These are phyloP conservation scores for Candida hispaniensis DNA, from an alignment of 805 yeast species.

Conservation along the genomic window DNA sequence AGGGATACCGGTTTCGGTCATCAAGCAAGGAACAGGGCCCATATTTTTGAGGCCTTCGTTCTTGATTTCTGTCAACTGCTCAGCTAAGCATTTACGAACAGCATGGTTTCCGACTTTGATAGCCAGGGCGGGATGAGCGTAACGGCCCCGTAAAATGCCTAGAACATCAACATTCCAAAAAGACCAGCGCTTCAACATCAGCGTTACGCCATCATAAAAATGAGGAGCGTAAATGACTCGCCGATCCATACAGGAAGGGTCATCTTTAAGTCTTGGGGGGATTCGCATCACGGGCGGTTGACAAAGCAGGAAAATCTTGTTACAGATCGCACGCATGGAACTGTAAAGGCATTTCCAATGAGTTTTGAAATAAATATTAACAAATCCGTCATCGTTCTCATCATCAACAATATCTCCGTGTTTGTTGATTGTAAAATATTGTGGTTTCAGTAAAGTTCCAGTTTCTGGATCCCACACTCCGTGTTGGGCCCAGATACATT, in stretches of 20 bases:
- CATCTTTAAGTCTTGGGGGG: conserved; percentile 55
- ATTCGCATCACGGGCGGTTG: conserved; percentile 74
- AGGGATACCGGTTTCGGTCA: conserved; percentile 92
- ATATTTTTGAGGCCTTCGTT: conserved; percentile 47
- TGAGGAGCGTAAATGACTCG: conserved; percentile 71
- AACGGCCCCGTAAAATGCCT: conserved; percentile 69
- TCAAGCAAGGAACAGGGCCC: conserved; percentile 61
- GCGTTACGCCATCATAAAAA: conserved; percentile 84
- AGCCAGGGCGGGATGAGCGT: conserved; percentile 65
- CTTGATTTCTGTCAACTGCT: conserved; percentile 55
- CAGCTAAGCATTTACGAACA: conserved; percentile 57
- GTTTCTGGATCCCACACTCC: conserved; percentile 46
- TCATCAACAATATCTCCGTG: conserved; percentile 7
- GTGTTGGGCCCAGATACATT: conserved; percentile 67
- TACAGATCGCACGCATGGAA: conserved; percentile 41
- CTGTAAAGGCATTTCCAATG: conserved; percentile 42
- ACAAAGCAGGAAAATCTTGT: conserved; percentile 45
- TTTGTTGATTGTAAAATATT: conserved; percentile 36
- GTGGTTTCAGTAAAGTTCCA: conserved; percentile 34
- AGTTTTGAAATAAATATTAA: conserved; percentile 51
- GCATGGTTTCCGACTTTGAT: conserved; percentile 53
- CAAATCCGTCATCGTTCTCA: conserved; percentile 38
- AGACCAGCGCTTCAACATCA: conserved; percentile 85
- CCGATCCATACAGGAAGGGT: conserved; percentile 41
- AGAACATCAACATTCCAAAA: conserved; percentile 74